These are phyloP conservation scores for Colletotrichum sp. DNA, from an alignment of 2,329 filamentous ascomycete species.

Conservation along the genomic window DNA sequence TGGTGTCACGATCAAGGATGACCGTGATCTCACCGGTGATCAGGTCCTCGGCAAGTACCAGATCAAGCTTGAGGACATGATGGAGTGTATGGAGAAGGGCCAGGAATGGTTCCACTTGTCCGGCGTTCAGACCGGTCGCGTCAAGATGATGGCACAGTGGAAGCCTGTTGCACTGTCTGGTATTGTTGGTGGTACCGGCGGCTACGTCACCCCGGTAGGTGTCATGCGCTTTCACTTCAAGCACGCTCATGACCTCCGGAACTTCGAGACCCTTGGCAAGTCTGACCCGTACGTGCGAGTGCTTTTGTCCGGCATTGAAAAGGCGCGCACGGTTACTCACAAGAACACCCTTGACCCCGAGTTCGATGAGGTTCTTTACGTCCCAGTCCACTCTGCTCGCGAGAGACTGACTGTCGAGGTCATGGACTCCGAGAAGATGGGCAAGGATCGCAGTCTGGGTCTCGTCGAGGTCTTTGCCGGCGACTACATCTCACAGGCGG, in stretches of 20 bases:
- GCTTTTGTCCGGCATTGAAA: slow-evolving; percentile 87
- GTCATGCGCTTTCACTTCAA: slow-evolving; percentile 95
- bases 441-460: slow-evolving; percentile 88
- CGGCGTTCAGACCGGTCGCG: slow-evolving; percentile 81
- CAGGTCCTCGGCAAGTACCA: slow-evolving; percentile 90
- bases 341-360: slow-evolving; percentile 94
- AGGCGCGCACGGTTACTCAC: slow-evolving; percentile 92
- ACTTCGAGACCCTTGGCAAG: slow-evolving; percentile 94
- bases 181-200: slow-evolving; percentile 76
- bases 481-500: slow-evolving; percentile 80
- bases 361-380: slow-evolving; percentile 94
- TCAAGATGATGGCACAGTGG: slow-evolving; percentile 93
- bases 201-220: slow-evolving; percentile 92
- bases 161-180: slow-evolving; percentile 90
- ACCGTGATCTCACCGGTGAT: slow-evolving; percentile 83
- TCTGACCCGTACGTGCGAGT: slow-evolving; percentile 95
- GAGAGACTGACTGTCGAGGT: slow-evolving; percentile 90
- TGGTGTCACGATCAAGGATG: slow-evolving; percentile 93
- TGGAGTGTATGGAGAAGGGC: slow-evolving; percentile 88
- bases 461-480: slow-evolving; percentile 76
- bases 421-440: slow-evolving; percentile 94
- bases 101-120: slow-evolving; percentile 95
- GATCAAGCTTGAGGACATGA: slow-evolving; percentile 92
- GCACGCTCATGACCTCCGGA: slow-evolving; percentile 81
- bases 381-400: slow-evolving; percentile 83